Conservation (phyloP, 257 asterid species). For the Agastache rugosa region DNA sequence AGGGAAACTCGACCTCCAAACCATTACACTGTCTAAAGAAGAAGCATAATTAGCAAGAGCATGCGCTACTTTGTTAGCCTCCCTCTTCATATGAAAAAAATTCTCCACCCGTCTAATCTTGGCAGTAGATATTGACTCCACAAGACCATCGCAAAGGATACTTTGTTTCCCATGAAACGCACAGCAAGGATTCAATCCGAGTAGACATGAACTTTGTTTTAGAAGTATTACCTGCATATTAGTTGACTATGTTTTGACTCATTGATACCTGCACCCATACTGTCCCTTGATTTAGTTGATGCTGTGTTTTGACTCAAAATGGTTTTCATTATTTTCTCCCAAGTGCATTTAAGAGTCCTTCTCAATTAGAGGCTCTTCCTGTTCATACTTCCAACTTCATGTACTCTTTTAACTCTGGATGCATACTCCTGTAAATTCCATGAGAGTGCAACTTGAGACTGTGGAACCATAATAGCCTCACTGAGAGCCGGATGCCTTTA, state of each 20-base stretch:
- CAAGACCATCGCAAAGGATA: too few relatives aligned
- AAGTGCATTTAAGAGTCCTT: neutral
- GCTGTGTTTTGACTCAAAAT: neutral
- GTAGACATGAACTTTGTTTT: neutral
- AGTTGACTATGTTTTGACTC: neutral
- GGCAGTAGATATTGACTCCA: too few relatives aligned
- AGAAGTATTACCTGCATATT: neutral
- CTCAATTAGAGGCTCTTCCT: neutral
- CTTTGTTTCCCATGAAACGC: too few relatives aligned
- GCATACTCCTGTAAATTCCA: neutral
- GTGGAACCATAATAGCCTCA: neutral
- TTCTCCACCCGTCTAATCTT: too few relatives aligned
- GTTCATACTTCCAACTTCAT: neutral
- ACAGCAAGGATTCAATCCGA: too few relatives aligned
- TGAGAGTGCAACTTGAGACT: neutral
- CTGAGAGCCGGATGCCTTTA: neutral
- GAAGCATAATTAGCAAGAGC: too few relatives aligned
- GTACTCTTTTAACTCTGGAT: neutral
- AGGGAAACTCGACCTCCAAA: too few relatives aligned
- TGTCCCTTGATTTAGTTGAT: neutral
- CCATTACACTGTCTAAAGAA: too few relatives aligned
- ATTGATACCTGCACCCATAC: neutral
- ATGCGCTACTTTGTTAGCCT: too few relatives aligned
- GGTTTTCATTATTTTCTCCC: constrained; percentile 2
- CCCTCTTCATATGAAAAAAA: too few relatives aligned